These are phyloP conservation scores for Alternaria infectoria DNA, from an alignment of 2,329 filamentous ascomycete species.

Conservation along the genomic window DNA sequence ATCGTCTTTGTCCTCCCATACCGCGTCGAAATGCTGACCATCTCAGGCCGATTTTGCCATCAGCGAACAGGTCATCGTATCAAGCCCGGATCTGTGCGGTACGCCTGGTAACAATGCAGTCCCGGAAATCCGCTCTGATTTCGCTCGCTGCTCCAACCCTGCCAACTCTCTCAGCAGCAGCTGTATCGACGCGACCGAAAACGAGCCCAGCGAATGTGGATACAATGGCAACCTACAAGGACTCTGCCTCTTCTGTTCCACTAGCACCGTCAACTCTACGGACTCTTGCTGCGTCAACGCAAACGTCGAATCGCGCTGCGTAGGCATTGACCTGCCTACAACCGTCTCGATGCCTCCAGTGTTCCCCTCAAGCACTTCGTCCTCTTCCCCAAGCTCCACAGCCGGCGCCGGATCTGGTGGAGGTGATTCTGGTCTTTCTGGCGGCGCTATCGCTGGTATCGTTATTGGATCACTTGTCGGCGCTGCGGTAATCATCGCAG, in stretches of 20 bases:
- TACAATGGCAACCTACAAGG: slow-evolving; percentile 74
- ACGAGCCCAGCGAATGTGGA: slow-evolving; percentile 88
- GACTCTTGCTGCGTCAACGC: slow-evolving; percentile 93
- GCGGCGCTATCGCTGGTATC: slow-evolving; percentile 90
- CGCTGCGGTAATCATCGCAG: slow-evolving; percentile 69
- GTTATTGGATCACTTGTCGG: slow-evolving; percentile 81
- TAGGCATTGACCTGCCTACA: slow-evolving; percentile 77
- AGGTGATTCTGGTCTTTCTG: slow-evolving; percentile 65
- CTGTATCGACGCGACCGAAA: slow-evolving; percentile 78
- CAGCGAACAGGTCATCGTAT: slow-evolving; percentile 84
- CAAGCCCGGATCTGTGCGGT: slow-evolving; percentile 75
- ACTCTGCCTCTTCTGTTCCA: slow-evolving; percentile 84
- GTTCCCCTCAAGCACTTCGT: slow-evolving; percentile 65
- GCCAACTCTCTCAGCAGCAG: slow-evolving; percentile 74
- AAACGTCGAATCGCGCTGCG: slow-evolving; percentile 74
- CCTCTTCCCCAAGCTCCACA: slow-evolving; percentile 56
- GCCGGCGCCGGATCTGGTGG: slow-evolving; percentile 31
- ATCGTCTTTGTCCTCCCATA: not conserved
- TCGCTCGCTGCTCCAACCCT: slow-evolving; percentile 85
- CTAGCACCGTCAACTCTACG: slow-evolving; percentile 86
- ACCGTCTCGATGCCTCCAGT: slow-evolving; percentile 66
- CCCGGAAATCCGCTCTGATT: slow-evolving; percentile 86
- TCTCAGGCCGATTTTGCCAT: slow-evolving; percentile 77
- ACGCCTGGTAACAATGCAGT: slow-evolving; percentile 69
- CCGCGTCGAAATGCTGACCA: slow-evolving; percentile 37